A percentile compares a stretch with the other conserved stretches of the same genome.
These are phyloP conservation scores for Viola odorata DNA, from an alignment of 345 rosid genomes.

Conservation along the genomic window DNA sequence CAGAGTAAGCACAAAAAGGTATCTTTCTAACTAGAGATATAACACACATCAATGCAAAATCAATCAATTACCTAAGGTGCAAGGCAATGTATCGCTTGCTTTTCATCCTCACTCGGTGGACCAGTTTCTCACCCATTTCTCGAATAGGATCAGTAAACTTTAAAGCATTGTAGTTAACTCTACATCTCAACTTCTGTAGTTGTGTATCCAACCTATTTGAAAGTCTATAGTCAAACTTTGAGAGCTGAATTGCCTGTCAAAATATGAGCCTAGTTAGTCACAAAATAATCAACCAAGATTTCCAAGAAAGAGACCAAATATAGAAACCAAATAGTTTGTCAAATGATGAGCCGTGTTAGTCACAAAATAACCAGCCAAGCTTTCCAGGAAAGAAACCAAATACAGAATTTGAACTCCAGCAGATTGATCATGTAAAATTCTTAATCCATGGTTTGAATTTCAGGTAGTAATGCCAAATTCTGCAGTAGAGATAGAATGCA, in stretches of 20 bases:
- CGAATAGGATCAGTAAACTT: slow-evolving; percentile 78
- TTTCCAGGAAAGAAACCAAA: no score
- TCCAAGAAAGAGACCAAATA: neutral
- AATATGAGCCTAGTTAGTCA: neutral
- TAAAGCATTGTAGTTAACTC: slow-evolving; percentile 89
- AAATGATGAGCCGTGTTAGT: no score
- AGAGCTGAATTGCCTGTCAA: slow-evolving; percentile 75
- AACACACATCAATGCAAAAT: neutral
- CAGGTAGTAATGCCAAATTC: no score
- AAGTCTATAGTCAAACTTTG: slow-evolving; percentile 90
- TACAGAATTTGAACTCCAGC: no score
- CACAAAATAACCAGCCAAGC: no score
- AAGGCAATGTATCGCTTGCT: slow-evolving; percentile 82
- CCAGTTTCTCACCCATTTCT: slow-evolving; percentile 68
- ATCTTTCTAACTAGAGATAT: neutral
- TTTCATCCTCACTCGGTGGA: slow-evolving; percentile 64
- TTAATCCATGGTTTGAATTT: no score
- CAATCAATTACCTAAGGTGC: slow-evolving; percentile 68
- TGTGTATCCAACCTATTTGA: slow-evolving; percentile 79
- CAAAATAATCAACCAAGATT: neutral
- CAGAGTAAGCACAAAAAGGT: neutral
- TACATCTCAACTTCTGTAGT: slow-evolving; percentile 88
- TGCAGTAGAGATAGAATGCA: no score
- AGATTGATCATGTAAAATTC: no score
- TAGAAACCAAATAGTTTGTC: neutral